These are phyloP conservation scores for Colletotrichum spaethianum DNA, from an alignment of 2,329 filamentous ascomycete species.

Conservation along the genomic window DNA sequence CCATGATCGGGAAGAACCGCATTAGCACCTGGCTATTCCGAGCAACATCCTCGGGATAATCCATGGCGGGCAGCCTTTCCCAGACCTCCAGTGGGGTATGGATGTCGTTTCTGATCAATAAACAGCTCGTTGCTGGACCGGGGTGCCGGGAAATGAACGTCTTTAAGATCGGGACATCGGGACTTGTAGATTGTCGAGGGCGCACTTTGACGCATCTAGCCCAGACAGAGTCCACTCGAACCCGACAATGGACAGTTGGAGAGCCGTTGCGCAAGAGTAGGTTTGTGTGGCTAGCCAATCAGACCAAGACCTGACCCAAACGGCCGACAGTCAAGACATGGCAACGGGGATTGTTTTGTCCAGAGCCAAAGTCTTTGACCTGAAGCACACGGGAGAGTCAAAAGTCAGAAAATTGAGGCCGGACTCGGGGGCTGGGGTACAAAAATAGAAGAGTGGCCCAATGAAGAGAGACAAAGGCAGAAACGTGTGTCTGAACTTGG, in stretches of 20 bases:
- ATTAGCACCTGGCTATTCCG: conserved; percentile 39
- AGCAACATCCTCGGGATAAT: conserved; percentile 41
- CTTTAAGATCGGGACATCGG: conserved; percentile 38
- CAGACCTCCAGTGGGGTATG: conserved; percentile 30
- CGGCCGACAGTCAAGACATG: conserved; percentile 11
- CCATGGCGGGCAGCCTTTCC: conserved; percentile 32
- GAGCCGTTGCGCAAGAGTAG: conserved; percentile 21
- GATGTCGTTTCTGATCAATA: conserved; percentile 27
- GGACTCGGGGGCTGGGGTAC: conserved; percentile 18
- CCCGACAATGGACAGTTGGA: conserved; percentile 19
- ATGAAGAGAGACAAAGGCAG: conserved; percentile 28
- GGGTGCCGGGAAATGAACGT: conserved; percentile 35
- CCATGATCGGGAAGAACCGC: conserved; percentile 42
- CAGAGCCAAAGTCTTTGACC: conserved; percentile 18
- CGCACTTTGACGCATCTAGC: conserved; percentile 36
- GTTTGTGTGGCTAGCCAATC: conserved; percentile 30
- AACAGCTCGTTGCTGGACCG: conserved; percentile 29
- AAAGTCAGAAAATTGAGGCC: conserved; percentile 5
- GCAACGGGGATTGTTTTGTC: conserved; percentile 10
- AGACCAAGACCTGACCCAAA: not conserved
- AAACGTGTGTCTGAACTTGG: conserved; percentile 31
- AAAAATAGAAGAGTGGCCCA: conserved; percentile 26
- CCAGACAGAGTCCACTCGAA: conserved; percentile 24
- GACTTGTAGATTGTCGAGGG: conserved; percentile 37
- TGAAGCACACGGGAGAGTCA: conserved; percentile 15